Base-by-base conservation (phyloP, 108 stramenopile species). In the Seminavis robusta region DNA sequence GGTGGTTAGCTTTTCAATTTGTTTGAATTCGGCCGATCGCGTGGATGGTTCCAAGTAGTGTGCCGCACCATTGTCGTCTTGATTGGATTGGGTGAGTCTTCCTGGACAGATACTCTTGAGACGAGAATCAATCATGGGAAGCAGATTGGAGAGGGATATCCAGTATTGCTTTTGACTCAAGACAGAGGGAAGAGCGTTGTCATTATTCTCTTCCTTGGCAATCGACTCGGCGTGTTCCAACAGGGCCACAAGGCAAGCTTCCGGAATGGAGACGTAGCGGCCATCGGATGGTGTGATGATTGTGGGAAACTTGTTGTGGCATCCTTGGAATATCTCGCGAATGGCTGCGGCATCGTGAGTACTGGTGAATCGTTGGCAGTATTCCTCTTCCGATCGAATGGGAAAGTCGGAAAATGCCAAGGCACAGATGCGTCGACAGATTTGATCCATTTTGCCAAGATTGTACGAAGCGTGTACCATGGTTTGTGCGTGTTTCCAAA, bases 211-310 rank as follows among this genome's bases (percentile, higher is more conserved):
- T 37, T 34, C 32, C 17, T 1, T 34, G 29, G 48, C 38, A 24
- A 26, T 43, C 65, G 56, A 37, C 9, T 4, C 0, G 19, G 0
- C 23, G 31, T 56, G 49, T 43, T 50, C 52, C 42, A 34, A 31
- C 40, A 70, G 40, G 7, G 69, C 47, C 4, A 70, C 69, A 4
- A 70, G 32, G 11, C 50, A 61, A 9, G 69, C 69, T 40, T 70
- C 69, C 20, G 61, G 29, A 51, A 70, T 52, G 0, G 53, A 61
- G 48, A 30, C 62, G 29, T 50, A 70, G 11, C 19, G 33, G 13
- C 21, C 25, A 4, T 10, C 20, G 11, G 11, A 2, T 15, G 30
- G n/a, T 61, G 38, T 1, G 5, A 21, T 38, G 6, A 30, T 33
- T 24, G 10, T 38, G 11, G 1, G n/a, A 39, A 64, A 42, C 15